These are phyloP conservation scores for Fagopyrum tataricum DNA, from an alignment of 148 eudicot species.

Conservation along the genomic window DNA sequence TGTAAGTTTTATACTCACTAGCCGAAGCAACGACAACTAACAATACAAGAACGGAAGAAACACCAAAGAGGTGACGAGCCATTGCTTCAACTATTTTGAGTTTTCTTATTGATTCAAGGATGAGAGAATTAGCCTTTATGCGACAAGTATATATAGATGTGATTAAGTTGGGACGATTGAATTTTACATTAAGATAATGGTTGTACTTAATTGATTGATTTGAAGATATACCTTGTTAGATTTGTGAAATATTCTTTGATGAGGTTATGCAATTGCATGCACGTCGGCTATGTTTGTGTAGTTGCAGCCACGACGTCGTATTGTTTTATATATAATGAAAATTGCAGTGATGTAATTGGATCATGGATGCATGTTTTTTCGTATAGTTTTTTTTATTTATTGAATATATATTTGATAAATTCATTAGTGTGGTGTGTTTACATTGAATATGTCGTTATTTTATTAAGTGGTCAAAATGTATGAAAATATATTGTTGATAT, in stretches of 20 bases:
- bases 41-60: background rate
- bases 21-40: background rate
- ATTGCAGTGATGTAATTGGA: no score
- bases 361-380: no score
- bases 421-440: no score
- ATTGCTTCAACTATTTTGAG: background rate
- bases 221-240: background rate
- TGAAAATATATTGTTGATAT: no score
- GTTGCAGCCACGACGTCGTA: background rate
- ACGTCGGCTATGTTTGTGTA: background rate
- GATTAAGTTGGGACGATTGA: background rate
- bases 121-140: background rate
- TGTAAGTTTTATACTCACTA: background rate
- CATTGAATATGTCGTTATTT: no score
- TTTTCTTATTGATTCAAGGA: background rate
- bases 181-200: background rate
- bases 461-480: no score
- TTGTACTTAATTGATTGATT: background rate
- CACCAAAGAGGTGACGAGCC: constrained; percentile 3
- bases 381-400: no score
- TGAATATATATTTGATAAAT: background rate
- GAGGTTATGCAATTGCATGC: background rate
- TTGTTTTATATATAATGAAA: no score
- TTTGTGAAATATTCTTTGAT: background rate
- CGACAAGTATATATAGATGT: background rate